Percentiles rank a stretch among this genome's conserved stretches.
phyloP scores from a whole-genome alignment of 768 basidiomycete genomes.

The Inosperma sp. region DNA sequence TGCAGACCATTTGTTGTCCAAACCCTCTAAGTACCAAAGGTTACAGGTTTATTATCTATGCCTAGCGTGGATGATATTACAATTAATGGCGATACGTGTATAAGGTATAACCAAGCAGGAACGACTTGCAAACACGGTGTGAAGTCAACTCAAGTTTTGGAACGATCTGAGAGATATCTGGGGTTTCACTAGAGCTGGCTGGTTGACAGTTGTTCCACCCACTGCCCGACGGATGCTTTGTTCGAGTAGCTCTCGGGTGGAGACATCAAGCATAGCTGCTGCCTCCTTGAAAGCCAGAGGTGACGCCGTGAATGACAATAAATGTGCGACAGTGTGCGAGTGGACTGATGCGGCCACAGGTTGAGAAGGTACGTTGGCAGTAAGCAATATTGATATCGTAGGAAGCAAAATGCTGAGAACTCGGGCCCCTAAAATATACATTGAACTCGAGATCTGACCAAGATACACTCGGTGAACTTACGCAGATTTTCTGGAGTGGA shows the following conservation, averaged over 20 bases:
- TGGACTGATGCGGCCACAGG: conserved; percentile 37
- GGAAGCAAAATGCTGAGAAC: conserved; percentile 72
- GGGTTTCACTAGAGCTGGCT: conserved; percentile 49
- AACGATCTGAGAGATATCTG: conserved; percentile 78
- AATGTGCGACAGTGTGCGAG: conserved; percentile 55
- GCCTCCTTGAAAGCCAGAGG: conserved; percentile 84
- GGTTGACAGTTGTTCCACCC: conserved; percentile 34
- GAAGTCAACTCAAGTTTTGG: too few species aligned
- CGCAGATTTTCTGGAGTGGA: conserved; percentile 56
- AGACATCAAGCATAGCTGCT: conserved; percentile 57
- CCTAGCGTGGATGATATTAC: too few species aligned
- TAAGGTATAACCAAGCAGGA: too few species aligned
- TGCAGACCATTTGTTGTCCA: too few species aligned
- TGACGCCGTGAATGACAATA: conserved; percentile 66
- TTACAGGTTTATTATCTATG: too few species aligned
- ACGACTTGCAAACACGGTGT: too few species aligned
- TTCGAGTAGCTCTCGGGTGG: conserved; percentile 62
- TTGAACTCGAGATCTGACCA: conserved; percentile 9
- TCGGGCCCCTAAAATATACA: conserved; percentile 47
- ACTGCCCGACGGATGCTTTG: conserved; percentile 73
- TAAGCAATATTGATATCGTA: conserved; percentile 65
- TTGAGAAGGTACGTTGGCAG: conserved; percentile 42
- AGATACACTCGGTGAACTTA: conserved; percentile 33
- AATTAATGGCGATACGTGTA: too few species aligned
- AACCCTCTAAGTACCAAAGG: too few species aligned